phyloP scores from a whole-genome alignment of 1,139 yeast genomes.

The Magnusiomyces tetraspermus region DNA sequence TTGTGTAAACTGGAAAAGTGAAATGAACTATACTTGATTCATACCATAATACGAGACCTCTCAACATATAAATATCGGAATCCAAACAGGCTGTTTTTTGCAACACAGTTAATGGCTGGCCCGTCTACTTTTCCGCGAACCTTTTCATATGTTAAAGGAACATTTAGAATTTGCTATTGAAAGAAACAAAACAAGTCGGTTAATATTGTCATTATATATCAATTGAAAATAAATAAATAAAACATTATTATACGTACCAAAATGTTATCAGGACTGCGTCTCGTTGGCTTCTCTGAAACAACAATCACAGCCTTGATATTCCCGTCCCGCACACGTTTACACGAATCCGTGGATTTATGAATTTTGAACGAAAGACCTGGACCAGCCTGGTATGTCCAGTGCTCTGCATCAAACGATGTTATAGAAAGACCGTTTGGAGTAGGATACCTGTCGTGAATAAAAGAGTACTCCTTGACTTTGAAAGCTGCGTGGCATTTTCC shows the following conservation, averaged over 20 bases:
- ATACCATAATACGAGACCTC: neutral
- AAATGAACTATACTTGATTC: too few species aligned
- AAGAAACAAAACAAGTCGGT: too few species aligned
- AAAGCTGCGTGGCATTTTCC: neutral
- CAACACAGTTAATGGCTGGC: neutral
- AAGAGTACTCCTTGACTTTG: neutral
- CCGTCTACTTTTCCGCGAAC: neutral
- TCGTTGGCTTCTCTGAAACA: too few species aligned
- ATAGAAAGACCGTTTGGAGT: conserved; percentile 3
- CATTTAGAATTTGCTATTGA: neutral
- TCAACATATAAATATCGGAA: neutral
- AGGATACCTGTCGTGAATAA: neutral
- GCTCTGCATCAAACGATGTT: neutral
- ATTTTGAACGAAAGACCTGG: neutral
- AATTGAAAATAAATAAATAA: neutral
- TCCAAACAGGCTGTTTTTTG: neutral
- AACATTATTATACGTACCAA: too few species aligned
- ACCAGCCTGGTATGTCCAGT: neutral
- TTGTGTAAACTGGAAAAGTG: neutral
- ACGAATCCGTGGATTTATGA: too few species aligned
- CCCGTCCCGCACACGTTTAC: too few species aligned
- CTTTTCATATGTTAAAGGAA: neutral
- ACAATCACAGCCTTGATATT: too few species aligned
- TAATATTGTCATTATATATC: too few species aligned
- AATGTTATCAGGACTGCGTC: too few species aligned